Evolutionary conservation across 2,329 filamentous ascomycete genomes (phyloP), one percentile per base, ranked within the genome.

Genomic region (Daldinia sp.): DNA sequence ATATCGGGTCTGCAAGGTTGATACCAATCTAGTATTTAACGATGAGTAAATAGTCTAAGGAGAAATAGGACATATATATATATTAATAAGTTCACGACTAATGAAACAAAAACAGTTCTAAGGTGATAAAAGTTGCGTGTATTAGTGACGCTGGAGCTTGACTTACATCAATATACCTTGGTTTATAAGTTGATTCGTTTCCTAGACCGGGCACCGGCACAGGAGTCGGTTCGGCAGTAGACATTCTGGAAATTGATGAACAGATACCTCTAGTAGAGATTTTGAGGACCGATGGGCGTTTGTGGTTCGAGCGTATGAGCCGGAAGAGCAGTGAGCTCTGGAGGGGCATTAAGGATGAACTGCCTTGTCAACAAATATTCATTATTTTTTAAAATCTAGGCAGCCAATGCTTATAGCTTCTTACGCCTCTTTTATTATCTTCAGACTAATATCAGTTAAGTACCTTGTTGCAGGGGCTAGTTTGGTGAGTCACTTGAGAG

Each of bases 1-100:
- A 99, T 62, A 97, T 92, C 53, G 92, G 91, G 74, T 99, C 95
- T 54, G 94, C 91, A 57, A 99, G 85, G 77, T 99, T 99, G 82
- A 99, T 97, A 60, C 94, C 95, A 73, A 99, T 90, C 87, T 90
- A 75, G 19, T 66, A 29, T 37, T 13, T 23, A 10, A 61, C 59
- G 8, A 58, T 71, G 29, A 71, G 66, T 54, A n/a, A 49, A 34
- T 37, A n/a, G 23, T 10, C 9, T 43, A 11, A 34, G 6, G 15
- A 32, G n/a, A 30, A 2, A 47, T 23, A 29, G 39, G 29, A 37
- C 1, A 10, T 32, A n/a, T n/a, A n/a, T n/a, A n/a, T n/a, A n/a
- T n/a, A n/a, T n/a, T n/a, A n/a, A n/a, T n/a, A n/a, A n/a, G n/a
- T n/a, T n/a, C n/a, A n/a, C n/a, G n/a, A n/a, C n/a, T n/a, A n/a